Percentiles rank a stretch among this genome's conserved stretches.
Evolutionary conservation across 768 basidiomycete species (phyloP).

Genomic region (Termitomyces sp.): DNA sequence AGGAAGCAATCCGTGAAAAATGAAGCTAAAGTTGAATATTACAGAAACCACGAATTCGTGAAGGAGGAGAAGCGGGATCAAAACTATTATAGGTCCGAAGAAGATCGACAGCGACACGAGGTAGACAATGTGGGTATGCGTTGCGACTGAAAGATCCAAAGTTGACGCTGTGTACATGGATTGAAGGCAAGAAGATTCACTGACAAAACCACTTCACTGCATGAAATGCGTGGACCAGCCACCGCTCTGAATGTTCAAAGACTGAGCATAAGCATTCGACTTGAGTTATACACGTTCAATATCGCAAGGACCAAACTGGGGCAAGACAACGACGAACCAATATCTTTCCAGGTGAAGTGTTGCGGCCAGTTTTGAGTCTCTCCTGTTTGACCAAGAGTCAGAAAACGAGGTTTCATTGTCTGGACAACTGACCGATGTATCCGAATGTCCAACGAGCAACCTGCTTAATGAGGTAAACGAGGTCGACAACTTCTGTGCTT

Average conservation of each 20-base stretch:
- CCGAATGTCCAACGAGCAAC: constrained; percentile 1
- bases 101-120: constrained; percentile 32
- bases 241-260: constrained; percentile 14
- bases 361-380: constrained; percentile 1
- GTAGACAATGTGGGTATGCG: constrained; percentile 29
- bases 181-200: neutral
- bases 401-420: neutral
- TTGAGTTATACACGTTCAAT: neutral
- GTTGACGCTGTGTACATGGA: neutral
- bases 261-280: constrained; percentile 3
- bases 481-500: neutral
- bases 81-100: constrained; percentile 35
- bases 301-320: neutral
- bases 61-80: constrained; percentile 27
- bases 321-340: constrained; percentile 1
- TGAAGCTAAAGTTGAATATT: constrained; percentile 26
- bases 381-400: neutral
- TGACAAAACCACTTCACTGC: constrained; percentile 11
- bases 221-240: constrained; percentile 13
- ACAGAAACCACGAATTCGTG: constrained; percentile 28
- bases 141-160: constrained; percentile 10
- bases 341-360: neutral
- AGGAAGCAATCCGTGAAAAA: constrained; percentile 29
- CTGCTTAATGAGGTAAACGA: constrained; percentile 1
- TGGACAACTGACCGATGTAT: constrained; percentile 1